A percentile compares a stretch with the other conserved stretches of the same genome.
These are phyloP conservation scores for Rhizophora apiculata DNA, from an alignment of 345 rosid genomes.

Conservation along the genomic window DNA sequence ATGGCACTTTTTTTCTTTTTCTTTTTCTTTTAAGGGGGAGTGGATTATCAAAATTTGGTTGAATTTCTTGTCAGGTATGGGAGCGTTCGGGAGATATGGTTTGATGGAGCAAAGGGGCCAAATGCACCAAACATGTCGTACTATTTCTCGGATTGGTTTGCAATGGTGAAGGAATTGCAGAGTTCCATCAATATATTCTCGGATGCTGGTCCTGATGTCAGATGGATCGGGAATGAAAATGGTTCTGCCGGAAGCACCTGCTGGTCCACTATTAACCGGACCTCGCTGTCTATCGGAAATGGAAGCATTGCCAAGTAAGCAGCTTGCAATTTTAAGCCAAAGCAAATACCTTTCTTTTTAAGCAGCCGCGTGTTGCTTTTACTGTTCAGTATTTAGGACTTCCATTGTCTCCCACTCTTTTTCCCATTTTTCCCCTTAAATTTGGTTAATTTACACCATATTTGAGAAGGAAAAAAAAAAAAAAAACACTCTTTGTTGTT, in stretches of 20 bases:
- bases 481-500: too few relatives aligned
- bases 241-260: constrained; percentile 58
- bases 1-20: too few relatives aligned
- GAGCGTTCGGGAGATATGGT: constrained; percentile 67
- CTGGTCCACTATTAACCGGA: constrained; percentile 60
- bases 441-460: too few relatives aligned
- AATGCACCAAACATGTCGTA: constrained; percentile 61
- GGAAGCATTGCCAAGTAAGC: constrained; percentile 40
- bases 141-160: constrained; percentile 50
- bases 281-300: constrained; percentile 60
- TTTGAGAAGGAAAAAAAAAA: too few relatives aligned
- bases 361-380: too few relatives aligned
- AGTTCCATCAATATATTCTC: constrained; percentile 67
- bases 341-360: too few relatives aligned
- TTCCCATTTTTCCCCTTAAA: too few relatives aligned
- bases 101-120: constrained; percentile 66
- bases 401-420: too few relatives aligned
- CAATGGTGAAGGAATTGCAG: constrained; percentile 72
- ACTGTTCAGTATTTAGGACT: too few relatives aligned
- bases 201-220: constrained; percentile 67
- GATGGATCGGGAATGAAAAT: constrained; percentile 42
- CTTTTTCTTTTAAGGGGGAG: too few relatives aligned
- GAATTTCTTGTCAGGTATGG: constrained; percentile 38
- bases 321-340: neutral
- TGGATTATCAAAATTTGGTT: too few relatives aligned